Evolutionary conservation across 495 filamentous ascomycete species (phyloP), one percentile per base, ranked within the genome.

Genomic region (Hyaloscypha finlandica): DNA sequence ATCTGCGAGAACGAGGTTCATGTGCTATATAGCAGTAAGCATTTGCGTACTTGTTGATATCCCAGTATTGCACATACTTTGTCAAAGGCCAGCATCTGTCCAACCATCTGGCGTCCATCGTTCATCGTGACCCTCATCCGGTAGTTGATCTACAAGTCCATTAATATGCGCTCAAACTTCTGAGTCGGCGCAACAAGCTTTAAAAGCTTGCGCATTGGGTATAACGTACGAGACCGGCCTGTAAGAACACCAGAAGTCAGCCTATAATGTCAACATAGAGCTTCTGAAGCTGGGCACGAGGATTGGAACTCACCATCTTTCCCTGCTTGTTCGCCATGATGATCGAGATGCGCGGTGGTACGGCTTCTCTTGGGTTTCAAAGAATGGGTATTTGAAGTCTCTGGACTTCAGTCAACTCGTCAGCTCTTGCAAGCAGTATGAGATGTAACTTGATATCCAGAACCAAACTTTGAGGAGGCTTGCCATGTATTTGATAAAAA

Each of bases 1-100:
- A 75, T 99, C 95, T 76, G 94, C 96, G 57, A 99, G 88, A 67
- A 99, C 95, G 67, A 99, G 88, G 79, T 99, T 99, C 96, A 98
- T 97, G 78, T 98, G 95, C 92, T 97, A 68, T 57, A 55, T 48
- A 19, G 45, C 32, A 65, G 57, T 53, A 31, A 74, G 63, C 8
- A 62, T 19, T 53, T 66, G n/a, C 6, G 30, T 25, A 39, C 31
- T 66, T 45, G 37, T 42, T 12, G 16, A 11, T 32, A 52, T 32
- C 1, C 22, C 11, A 6, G 59, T 59, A 45, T 29, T 16, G 4
- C 64, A 76, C 33, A 51, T 79, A 96, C 94, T 89, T 97, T 97
- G 79, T 98, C 94, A 74, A 97, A 98, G 59, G 94, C 94, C 64
- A 98, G 85, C 90, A 98, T 94, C 73, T 97, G 93, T 61, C 96